Percentiles rank a stretch among this genome's conserved stretches.
Evolutionary conservation across 1,284 basidiomycete genomes (phyloP).

Genomic region (Heterobasidion parviporum): DNA sequence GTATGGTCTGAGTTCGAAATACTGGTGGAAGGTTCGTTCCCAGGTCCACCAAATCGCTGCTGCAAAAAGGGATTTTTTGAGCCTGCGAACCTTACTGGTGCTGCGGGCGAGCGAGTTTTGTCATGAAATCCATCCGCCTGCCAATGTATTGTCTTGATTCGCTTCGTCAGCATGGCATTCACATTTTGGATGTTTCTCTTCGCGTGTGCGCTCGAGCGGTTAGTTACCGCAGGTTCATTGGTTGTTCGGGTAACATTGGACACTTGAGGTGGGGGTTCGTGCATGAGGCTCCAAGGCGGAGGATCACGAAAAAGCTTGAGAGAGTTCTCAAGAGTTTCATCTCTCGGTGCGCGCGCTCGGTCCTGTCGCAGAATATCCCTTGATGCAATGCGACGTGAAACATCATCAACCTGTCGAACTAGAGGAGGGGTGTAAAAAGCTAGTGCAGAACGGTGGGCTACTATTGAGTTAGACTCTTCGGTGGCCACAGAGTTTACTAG

Average conservation of each 20-base stretch:
- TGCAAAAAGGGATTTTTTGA: no score
- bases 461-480: neutral
- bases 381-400: no score
- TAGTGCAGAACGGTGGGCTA: neutral
- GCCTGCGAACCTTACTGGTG: no score
- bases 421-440: neutral
- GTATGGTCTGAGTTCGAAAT: no score
- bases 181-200: constrained; percentile 1
- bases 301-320: constrained; percentile 38
- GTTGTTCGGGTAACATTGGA: neutral
- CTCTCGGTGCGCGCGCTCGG: no score
- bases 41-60: no score
- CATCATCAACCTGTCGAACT: no score
- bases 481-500: neutral
- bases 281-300: constrained; percentile 27
- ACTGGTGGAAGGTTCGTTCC: no score
- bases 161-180: constrained; percentile 6
- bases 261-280: constrained; percentile 2
- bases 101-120: no score
- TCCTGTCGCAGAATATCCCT: no score
- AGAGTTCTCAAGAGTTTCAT: constrained; percentile 7
- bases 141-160: neutral
- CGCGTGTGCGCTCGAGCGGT: constrained; percentile 1
- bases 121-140: no score
- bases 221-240: neutral